Percentiles rank a stretch among this genome's conserved stretches.
phyloP scores from a whole-genome alignment of 2,329 filamentous ascomycete species.

The Colletotrichum chrysophilum region DNA sequence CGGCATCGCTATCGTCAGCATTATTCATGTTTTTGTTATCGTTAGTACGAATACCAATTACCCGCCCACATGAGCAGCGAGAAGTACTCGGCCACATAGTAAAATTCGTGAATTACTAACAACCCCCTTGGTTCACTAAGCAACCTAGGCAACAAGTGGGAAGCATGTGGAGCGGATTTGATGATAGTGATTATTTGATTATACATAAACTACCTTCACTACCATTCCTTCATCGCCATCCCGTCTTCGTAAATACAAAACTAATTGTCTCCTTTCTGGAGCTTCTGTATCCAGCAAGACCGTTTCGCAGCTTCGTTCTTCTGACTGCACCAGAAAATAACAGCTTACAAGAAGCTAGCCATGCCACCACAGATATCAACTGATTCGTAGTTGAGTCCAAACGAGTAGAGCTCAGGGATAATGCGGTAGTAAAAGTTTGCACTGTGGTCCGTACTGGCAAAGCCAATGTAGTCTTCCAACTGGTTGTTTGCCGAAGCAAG shows the following conservation, averaged over 20 bases:
- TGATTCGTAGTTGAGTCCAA: background rate
- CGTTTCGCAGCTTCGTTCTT: background rate
- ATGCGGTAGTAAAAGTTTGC: background rate
- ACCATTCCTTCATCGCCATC: background rate
- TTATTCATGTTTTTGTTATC: too few species aligned
- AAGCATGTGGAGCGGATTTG: background rate
- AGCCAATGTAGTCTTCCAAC: background rate
- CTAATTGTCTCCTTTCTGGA: accelerated
- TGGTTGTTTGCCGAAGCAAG: background rate
- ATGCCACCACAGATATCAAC: background rate
- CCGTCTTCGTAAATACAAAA: accelerated
- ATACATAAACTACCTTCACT: accelerated
- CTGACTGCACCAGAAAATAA: background rate
- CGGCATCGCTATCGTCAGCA: background rate
- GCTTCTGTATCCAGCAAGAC: background rate
- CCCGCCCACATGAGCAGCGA: background rate
- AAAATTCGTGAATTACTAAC: background rate
- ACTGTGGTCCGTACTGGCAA: background rate
- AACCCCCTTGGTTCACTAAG: background rate
- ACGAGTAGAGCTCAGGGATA: background rate
- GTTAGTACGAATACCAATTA: too few species aligned
- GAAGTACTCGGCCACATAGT: background rate
- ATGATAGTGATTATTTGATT: background rate
- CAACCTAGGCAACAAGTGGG: background rate
- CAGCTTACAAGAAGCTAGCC: background rate